Base-by-base conservation (phyloP, 305 asterid genomes). In the Rubia tinctorum region DNA sequence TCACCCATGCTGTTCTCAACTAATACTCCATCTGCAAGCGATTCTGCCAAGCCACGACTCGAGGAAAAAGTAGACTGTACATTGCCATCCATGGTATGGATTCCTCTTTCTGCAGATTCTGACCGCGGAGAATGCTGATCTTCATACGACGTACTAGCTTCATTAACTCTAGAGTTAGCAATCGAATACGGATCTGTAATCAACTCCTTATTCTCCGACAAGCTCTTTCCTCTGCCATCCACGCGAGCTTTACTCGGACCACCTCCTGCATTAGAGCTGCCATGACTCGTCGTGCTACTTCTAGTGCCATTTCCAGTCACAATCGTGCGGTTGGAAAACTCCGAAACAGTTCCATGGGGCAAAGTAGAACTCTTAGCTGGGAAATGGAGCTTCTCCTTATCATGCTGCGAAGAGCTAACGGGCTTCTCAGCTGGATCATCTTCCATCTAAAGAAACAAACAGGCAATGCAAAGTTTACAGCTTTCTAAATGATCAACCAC, bases 351-450 rank as follows among this genome's bases (percentile, higher is more conserved):
- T 18, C 77, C 77, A 69, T 69, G 44, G 64, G 85, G 73, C 68
- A 81, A 66, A 65, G 71, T 76, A 65, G 89, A 80, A 59, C 78
- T 74, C 74, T 82, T 87, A 61, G 77, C 70, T n/a, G 84, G 80
- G 73, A 72, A 67, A 77, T 79, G 86, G 75, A 82, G 73, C 85
- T 87, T 88, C 82, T 72, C 76, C 71, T 74, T 72, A 79, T 70
- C 75, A 69, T 77, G 83, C 77, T 85, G 87, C 34, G 86, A 84
- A 81, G 89, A 75, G 75, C 75, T 82, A 72, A 83, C 87, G 83
- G 79, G 82, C 61, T 83, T 78, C 84, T 85, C 92, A 79, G 90
- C 87, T 77, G 91, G 92, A 88, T 83, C 82, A 81, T 87, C 96
- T 83, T 91, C 92, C 83, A 83, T 78, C 97, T 91, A 79, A 86